Conservation (phyloP, 2,329 filamentous ascomycete species). For the Aureobasidium sp. region DNA sequence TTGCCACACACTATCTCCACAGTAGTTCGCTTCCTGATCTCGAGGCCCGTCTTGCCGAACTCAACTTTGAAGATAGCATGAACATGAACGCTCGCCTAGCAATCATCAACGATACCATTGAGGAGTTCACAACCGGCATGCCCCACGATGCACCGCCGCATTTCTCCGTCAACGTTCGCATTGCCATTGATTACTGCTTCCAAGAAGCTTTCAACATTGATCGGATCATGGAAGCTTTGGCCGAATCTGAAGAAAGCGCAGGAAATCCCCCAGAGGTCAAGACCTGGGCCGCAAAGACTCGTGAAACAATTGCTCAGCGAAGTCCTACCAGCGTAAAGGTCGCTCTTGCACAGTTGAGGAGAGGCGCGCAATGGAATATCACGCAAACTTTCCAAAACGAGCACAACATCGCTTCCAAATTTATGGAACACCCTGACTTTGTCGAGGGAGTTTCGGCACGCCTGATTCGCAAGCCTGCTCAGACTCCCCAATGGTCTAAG, state of each 20-base stretch:
- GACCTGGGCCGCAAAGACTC: constrained; percentile 72
- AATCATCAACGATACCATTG: constrained; percentile 78
- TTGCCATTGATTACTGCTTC: constrained; percentile 68
- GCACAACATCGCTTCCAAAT: constrained; percentile 72
- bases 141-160: constrained; percentile 65
- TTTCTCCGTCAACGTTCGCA: constrained; percentile 57
- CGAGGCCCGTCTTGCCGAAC: constrained; percentile 78
- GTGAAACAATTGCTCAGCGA: constrained; percentile 65
- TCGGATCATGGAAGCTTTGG: constrained; percentile 65
- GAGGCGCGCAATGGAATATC: constrained; percentile 72
- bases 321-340: constrained; percentile 86
- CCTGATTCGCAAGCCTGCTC: constrained; percentile 62
- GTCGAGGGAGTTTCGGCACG: constrained; percentile 80
- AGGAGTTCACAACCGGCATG: constrained; percentile 83
- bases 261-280: constrained; percentile 47
- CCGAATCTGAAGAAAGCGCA: constrained; percentile 31
- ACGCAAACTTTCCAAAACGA: constrained; percentile 78
- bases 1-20: constrained; percentile 95
- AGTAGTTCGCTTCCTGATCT: constrained; percentile 76
- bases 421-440: constrained; percentile 91
- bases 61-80: constrained; percentile 78
- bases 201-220: constrained; percentile 48
- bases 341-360: constrained; percentile 71
- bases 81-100: constrained; percentile 54
- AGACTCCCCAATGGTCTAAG: constrained; percentile 68